These are phyloP conservation scores for Rhinocladiella mackenziei DNA, from an alignment of 2,329 filamentous ascomycete species.

Conservation along the genomic window DNA sequence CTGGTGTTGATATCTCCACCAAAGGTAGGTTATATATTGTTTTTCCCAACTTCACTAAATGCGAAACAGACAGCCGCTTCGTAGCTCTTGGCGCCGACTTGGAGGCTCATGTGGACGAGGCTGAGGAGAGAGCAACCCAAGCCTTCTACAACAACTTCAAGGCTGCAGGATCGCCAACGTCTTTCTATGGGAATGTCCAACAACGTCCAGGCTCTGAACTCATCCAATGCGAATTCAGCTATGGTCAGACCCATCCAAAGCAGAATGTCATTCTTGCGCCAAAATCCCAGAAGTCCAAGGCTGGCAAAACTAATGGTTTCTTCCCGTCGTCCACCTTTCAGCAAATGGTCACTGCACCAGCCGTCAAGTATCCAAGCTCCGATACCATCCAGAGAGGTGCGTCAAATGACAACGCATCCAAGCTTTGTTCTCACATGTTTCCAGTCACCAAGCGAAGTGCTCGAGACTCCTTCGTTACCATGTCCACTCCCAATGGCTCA, in stretches of 20 bases:
- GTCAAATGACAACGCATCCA: background rate
- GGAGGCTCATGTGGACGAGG: too few relatives aligned
- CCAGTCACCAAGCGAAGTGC: slow-evolving; percentile 16
- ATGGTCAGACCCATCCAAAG: background rate
- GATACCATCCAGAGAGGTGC: slow-evolving; percentile 7
- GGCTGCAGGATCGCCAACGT: too few relatives aligned
- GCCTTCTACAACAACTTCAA: too few relatives aligned
- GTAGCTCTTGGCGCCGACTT: too few relatives aligned
- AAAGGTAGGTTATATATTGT: slow-evolving; percentile 5
- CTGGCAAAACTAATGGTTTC: background rate
- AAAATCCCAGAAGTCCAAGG: slow-evolving; percentile 16
- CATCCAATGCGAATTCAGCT: slow-evolving; percentile 2
- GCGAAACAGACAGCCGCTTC: background rate
- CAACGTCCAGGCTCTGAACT: too few relatives aligned
- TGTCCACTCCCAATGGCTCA: slow-evolving; percentile 2
- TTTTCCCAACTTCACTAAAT: background rate
- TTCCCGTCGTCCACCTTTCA: background rate
- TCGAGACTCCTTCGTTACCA: slow-evolving; percentile 17
- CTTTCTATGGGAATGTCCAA: too few relatives aligned
- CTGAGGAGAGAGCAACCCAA: too few relatives aligned
- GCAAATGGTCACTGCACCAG: slow-evolving; percentile 6
- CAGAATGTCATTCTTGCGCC: slow-evolving; percentile 13
- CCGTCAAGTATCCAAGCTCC: slow-evolving; percentile 4
- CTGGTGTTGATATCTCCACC: slow-evolving; percentile 12
- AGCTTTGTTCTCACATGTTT: background rate